Base-by-base conservation (phyloP, 306 rosid genomes). In the Cicer cuneatum region DNA sequence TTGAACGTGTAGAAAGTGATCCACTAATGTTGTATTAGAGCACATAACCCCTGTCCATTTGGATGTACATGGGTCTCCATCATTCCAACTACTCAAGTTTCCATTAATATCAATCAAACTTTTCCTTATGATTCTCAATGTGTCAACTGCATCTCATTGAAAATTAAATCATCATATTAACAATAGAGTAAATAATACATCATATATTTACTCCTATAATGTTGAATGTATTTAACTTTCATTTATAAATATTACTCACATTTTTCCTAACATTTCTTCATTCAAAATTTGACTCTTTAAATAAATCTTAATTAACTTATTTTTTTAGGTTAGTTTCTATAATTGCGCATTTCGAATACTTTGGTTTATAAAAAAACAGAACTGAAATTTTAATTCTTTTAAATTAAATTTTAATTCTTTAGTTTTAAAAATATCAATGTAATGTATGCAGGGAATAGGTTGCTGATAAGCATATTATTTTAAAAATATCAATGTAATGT, bases 21-120 rank as follows among this genome's bases (percentile, higher is more conserved):
- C 89, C 0, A 0, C 70, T 10, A 81, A 64, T 60, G 86, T 46
- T 18, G 0, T 43, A 41, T 87, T 82, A 85, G 51, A 60, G 89
- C 99, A 94, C 35, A 66, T 0, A 86, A 94, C 86, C n/a, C 99
- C 95, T 14, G 78, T 87, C 99, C 99, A 94, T 6, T 80, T 81
- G 7, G 87, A 76, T 6, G 65, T 69, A 72, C 99, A 94, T 18
- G 99, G 97, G 40, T 94, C 99, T 58, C 97, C 96, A n/a, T 14
- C 33, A 73, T 73, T 82, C 99, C 99, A 94, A 75, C 74, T 90
- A 66, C 86, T 87, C 83, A 94, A 85, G 74, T 88, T 92, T 78
- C 86, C 48, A 74, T 87, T 74, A 7, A 78, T 83, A 82, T 92
- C 97, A 71, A 81, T 18, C 96, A 94, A 84, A 74, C 61, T 80